Evolutionary conservation across 164 flowering plant species (phyloP), one percentile per base, ranked within the genome.

Genomic region (Nymphaea thermarum): DNA sequence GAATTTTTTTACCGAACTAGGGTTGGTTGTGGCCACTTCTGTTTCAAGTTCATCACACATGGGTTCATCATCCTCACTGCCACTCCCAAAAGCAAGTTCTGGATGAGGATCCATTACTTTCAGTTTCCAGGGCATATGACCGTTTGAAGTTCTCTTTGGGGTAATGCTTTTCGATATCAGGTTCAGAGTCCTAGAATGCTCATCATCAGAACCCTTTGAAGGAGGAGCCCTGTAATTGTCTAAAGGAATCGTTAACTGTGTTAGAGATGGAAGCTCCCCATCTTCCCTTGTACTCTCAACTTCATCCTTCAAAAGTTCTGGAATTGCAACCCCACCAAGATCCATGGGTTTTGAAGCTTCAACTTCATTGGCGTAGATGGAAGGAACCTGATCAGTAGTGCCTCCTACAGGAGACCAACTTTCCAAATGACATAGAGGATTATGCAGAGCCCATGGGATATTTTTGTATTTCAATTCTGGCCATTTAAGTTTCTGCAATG

Each of bases 401-500:
- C 83, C 61, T 12, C 78, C 80, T 44, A 83, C 43, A 60, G 66
- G 68, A 63, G 77, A 82, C 87, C 92, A 94, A 68, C 83, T 75
- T 66, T 78, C 79, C 77, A 94, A 80, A 76, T 62, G 75, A 82
- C 96, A 91, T 16, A 68, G 69, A 53, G 82, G 85, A 3, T 66
- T 71, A 79, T 90, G 95, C 70, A 77, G 68, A 60, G 84, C 92
- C 99, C 99, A 91, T 44, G 99, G 98, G 68, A 87, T 86, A 72
- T 76, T 76, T 73, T 82, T 78, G 80, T 81, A 79, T 55, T 75
- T 74, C 74, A 91, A 65, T 69, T 77, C 42, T 68, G 98, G 98
- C 96, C 89, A 94, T 67, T 80, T 82, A 70, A 83, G 98, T 81
- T 86, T 83, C 78, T n/a, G 63, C 75, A 94, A 85, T 47, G 79